These are phyloP conservation scores for Citrullus amarus DNA, from an alignment of 306 rosid species.

Conservation along the genomic window DNA sequence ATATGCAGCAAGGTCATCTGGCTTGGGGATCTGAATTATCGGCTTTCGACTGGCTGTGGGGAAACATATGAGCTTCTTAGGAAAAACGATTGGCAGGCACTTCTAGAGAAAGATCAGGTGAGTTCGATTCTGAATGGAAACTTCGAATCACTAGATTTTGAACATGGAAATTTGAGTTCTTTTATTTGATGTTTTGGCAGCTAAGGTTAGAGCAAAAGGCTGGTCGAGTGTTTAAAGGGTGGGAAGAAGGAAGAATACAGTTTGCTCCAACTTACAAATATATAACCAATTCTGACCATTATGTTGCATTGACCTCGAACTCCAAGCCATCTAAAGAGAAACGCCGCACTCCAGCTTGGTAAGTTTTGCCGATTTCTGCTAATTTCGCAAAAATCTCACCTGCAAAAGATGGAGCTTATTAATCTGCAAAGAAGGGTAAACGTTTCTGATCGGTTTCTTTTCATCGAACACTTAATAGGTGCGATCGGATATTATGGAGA, in stretches of 20 bases:
- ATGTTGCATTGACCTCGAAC: slow-evolving; percentile 49
- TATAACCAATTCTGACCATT: slow-evolving; percentile 58
- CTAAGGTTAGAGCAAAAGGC: slow-evolving; percentile 66
- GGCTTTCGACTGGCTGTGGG: slow-evolving; percentile 42
- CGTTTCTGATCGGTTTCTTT: neutral
- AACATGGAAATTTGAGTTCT: neutral
- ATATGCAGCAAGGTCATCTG: slow-evolving; percentile 58
- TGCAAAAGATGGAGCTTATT: neutral
- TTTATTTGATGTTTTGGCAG: slow-evolving; percentile 22
- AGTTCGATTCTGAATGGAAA: neutral
- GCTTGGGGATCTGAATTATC: slow-evolving; percentile 96
- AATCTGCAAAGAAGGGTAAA: neutral
- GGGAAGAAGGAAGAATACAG: slow-evolving; percentile 76
- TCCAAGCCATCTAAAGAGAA: slow-evolving; percentile 53
- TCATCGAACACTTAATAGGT: slow-evolving; percentile 32
- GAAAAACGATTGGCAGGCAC: slow-evolving; percentile 67
- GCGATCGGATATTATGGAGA: slow-evolving; percentile 90
- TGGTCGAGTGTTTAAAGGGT: slow-evolving; percentile 76
- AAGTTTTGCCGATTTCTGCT: slow-evolving; percentile 15
- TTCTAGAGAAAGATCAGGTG: slow-evolving; percentile 85
- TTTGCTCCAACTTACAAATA: slow-evolving; percentile 96
- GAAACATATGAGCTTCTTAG: slow-evolving; percentile 53
- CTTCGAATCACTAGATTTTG: neutral
- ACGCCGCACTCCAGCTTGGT: slow-evolving; percentile 90
- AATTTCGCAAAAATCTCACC: neutral